phyloP scores from a whole-genome alignment of 768 basidiomycete genomes.

The Chalciporus sphaerocephalus region DNA sequence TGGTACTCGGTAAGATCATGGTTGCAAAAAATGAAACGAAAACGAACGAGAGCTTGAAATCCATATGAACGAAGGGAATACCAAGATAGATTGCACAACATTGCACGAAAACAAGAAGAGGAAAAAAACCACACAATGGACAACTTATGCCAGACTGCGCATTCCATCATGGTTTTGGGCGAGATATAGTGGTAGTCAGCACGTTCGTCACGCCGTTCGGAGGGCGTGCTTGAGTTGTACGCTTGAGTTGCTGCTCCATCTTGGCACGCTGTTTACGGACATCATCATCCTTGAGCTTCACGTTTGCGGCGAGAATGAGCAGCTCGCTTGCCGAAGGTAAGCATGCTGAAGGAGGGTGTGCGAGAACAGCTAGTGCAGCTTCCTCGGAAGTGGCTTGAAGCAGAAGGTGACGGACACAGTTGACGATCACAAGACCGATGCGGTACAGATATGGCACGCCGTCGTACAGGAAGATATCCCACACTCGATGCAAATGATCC shows the following conservation, averaged over 20 bases:
- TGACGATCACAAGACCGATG: conserved; percentile 62
- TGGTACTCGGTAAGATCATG: conserved; percentile 15
- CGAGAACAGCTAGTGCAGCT: conserved; percentile 45
- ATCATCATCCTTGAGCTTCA: conserved; percentile 79
- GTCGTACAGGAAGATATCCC: conserved; percentile 82
- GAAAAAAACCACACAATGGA: not conserved
- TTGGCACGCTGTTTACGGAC: conserved; percentile 70
- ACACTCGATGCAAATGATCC: conserved; percentile 66
- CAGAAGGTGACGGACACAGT: conserved; percentile 55
- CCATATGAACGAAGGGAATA: not conserved
- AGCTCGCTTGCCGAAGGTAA: conserved; percentile 61
- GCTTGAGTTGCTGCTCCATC: conserved; percentile 69
- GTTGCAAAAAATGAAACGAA: not conserved
- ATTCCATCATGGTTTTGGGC: conserved; percentile 16
- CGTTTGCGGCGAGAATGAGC: conserved; percentile 52
- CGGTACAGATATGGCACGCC: conserved; percentile 72
- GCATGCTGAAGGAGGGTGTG: conserved; percentile 45
- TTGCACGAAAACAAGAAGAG: conserved; percentile 3
- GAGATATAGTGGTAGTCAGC: conserved; percentile 28
- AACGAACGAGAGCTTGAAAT: not conserved
- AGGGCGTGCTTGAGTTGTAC: conserved; percentile 43
- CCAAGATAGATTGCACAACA: conserved; percentile 11
- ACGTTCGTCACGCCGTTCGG: conserved; percentile 25
- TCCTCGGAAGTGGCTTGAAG: conserved; percentile 48
- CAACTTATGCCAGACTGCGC: not conserved